Percentiles rank a stretch among this genome's conserved stretches.
phyloP scores from a whole-genome alignment of 106 monocot species.

The Dactylorhiza incarnata region DNA sequence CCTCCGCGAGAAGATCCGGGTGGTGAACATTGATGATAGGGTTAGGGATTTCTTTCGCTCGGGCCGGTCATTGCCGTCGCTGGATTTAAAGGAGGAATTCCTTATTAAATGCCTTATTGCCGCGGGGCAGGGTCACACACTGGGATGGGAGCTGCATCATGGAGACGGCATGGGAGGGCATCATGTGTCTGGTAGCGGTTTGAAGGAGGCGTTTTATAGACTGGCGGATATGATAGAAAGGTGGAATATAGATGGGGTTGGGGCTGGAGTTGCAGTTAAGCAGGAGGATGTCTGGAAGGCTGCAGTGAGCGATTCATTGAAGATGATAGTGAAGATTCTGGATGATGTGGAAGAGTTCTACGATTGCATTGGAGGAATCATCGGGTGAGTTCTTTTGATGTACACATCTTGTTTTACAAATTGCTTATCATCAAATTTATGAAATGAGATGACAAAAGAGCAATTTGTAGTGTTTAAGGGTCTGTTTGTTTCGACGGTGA shows the following conservation, averaged over 20 bases:
- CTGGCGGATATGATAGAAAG: conserved; percentile 67
- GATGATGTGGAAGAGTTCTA: conserved; percentile 70
- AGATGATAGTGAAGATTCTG: conserved; percentile 44
- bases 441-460: background rate
- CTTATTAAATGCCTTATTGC: conserved; percentile 77
- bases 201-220: conserved; percentile 47
- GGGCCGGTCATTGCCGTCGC: conserved; percentile 9
- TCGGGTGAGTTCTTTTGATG: conserved; percentile 46
- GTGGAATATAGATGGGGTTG: conserved; percentile 41
- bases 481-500: too few species aligned
- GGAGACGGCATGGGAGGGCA: conserved; percentile 1
- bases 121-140: conserved; percentile 81
- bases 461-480: background rate
- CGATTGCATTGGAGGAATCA: conserved; percentile 79
- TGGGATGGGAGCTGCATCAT: conserved; percentile 36
- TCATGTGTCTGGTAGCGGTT: conserved; percentile 18
- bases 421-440: background rate
- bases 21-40: conserved; percentile 55
- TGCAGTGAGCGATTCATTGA: conserved; percentile 20
- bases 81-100: conserved; percentile 38
- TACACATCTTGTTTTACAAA: background rate
- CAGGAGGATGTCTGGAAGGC: background rate
- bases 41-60: conserved; percentile 43
- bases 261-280: conserved; percentile 10
- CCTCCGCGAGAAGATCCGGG: conserved; percentile 36